These are phyloP conservation scores for Galium porrigens DNA, from an alignment of 305 asterid genomes.

Conservation along the genomic window DNA sequence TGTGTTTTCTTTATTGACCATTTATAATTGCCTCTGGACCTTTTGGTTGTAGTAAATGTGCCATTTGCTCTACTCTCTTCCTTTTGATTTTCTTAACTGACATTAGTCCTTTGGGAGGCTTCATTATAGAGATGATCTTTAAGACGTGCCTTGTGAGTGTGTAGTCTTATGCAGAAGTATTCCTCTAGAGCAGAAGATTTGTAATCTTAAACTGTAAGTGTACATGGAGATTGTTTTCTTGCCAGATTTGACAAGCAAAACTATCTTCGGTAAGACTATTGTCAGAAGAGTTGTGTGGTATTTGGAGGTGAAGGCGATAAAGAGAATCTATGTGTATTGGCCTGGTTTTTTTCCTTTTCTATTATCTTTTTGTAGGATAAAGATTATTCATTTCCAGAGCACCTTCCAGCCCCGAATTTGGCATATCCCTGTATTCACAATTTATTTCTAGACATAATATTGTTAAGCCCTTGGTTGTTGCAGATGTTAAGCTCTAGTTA, in stretches of 20 bases:
- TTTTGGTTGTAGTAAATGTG: not conserved
- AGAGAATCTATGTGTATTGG: not conserved
- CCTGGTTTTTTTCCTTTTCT: too few species aligned
- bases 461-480: not conserved
- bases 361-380: not conserved
- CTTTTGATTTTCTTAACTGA: conserved; percentile 9
- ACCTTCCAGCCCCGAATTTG: not conserved
- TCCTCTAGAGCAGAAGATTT: conserved; percentile 1
- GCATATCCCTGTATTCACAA: not conserved
- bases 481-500: not conserved
- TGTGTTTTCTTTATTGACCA: not conserved
- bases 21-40: not conserved
- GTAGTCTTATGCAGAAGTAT: conserved; percentile 1
- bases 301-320: not conserved
- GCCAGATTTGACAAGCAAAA: not conserved
- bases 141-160: conserved; percentile 1
- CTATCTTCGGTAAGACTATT: not conserved
- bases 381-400: not conserved
- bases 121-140: conserved; percentile 1
- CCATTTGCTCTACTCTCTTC: not conserved
- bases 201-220: conserved; percentile 8
- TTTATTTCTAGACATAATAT: not conserved
- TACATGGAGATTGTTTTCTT: not conserved
- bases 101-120: not conserved
- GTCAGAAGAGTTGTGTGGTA: not conserved